A percentile compares a stretch with the other conserved stretches of the same genome.
Evolutionary conservation across 352 stramenopile genomes (phyloP).

Genomic region (Globisporangium radiosum): DNA sequence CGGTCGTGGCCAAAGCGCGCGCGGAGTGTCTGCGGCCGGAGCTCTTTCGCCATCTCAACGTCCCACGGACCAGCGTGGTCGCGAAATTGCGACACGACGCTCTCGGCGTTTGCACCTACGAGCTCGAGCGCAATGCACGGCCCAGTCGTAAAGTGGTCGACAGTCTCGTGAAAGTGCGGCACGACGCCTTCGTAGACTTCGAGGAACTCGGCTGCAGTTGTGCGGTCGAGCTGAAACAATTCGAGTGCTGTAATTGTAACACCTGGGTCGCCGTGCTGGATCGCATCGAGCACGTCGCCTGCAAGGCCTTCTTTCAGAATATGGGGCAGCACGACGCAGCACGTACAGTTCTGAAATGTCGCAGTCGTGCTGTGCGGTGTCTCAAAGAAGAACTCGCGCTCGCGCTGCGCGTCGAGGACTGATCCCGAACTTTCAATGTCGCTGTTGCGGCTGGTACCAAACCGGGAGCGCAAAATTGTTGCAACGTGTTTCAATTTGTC

Average conservation of each 20-base stretch:
- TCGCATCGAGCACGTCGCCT: conserved; percentile 80
- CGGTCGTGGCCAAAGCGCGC: conserved; percentile 85
- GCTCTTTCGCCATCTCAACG: conserved; percentile 90
- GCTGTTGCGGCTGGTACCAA: conserved; percentile 24
- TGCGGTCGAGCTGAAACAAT: conserved; percentile 84
- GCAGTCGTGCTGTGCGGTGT: conserved; percentile 50
- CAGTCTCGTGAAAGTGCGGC: conserved; percentile 86
- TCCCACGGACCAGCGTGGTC: conserved; percentile 87
- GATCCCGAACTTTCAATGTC: conserved; percentile 48
- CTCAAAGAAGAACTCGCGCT: conserved; percentile 61
- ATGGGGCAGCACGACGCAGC: conserved; percentile 90
- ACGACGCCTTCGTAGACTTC: conserved; percentile 90
- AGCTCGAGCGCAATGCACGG: conserved; percentile 90
- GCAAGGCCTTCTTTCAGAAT: conserved; percentile 82
- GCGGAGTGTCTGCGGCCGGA: conserved; percentile 85
- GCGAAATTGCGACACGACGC: conserved; percentile 69
- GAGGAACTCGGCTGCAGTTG: conserved; percentile 87
- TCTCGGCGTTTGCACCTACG: conserved; percentile 40
- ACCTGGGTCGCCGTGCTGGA: conserved; percentile 47
- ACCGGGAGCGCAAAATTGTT: conserved; percentile 31
- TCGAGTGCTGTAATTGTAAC: conserved; percentile 87
- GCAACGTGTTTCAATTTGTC: conserved; percentile 53
- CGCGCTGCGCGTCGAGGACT: conserved; percentile 47
- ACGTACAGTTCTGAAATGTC: conserved; percentile 86
- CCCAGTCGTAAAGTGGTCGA: conserved; percentile 87